These are phyloP conservation scores for Blastobotrys proliferans DNA, from an alignment of 1,139 yeast genomes.

Conservation along the genomic window DNA sequence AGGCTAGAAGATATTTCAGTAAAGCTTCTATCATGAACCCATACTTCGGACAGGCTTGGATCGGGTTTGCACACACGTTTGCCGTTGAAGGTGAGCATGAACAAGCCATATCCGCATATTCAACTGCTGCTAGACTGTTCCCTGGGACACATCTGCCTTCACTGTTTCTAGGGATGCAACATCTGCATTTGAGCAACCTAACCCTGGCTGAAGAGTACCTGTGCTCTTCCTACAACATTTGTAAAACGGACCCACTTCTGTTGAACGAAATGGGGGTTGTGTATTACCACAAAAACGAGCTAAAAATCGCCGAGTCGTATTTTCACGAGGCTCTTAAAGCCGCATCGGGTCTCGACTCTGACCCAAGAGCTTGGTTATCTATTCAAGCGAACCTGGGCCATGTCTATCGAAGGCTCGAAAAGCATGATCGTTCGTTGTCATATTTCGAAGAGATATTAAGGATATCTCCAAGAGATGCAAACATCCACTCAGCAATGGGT, in stretches of 20 bases:
- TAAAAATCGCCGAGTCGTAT: conserved; percentile 63
- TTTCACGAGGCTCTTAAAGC: conserved; percentile 71
- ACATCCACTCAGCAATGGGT: conserved; percentile 79
- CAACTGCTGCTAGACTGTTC: conserved; percentile 89
- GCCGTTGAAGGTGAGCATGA: conserved; percentile 98
- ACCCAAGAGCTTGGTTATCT: conserved; percentile 80
- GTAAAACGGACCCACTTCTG: conserved; percentile 79
- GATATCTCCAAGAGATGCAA: conserved; percentile 67
- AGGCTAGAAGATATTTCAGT: conserved; percentile 83
- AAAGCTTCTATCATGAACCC: conserved; percentile 89
- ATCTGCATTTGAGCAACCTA: conserved; percentile 78
- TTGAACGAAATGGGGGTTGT: conserved; percentile 92
- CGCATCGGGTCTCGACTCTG: conserved; percentile 66
- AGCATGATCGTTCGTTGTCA: conserved; percentile 60
- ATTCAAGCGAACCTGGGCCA: conserved; percentile 90
- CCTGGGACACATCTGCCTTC: conserved; percentile 94
- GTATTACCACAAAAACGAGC: conserved; percentile 69
- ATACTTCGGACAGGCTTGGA: conserved; percentile 94
- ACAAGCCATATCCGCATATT: conserved; percentile 95
- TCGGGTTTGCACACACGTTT: conserved; percentile 97
- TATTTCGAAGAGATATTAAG: conserved; percentile 75
- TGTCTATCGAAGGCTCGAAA: conserved; percentile 66
- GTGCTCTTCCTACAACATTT: conserved; percentile 66
- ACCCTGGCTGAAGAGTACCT: conserved; percentile 85
- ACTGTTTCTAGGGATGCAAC: conserved; percentile 93